A percentile compares a stretch with the other conserved stretches of the same genome.
These are phyloP conservation scores for Xylaria telfairii DNA, from an alignment of 495 filamentous ascomycete species.

Conservation along the genomic window DNA sequence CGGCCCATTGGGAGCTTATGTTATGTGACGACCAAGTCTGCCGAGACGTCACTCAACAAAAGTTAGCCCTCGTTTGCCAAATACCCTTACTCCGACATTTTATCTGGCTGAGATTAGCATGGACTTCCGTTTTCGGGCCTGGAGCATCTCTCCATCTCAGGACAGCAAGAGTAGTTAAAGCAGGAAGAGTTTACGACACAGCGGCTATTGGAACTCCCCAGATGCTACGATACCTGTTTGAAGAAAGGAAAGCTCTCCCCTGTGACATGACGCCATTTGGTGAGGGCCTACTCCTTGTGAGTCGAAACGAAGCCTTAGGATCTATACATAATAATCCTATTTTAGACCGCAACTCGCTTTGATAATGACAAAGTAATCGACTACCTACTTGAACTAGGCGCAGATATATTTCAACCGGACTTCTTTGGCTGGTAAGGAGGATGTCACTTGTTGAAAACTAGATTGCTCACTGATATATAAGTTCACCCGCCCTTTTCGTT, in stretches of 20 bases:
- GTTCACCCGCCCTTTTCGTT: background rate
- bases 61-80: background rate
- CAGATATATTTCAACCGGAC: background rate
- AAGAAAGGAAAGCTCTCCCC: background rate
- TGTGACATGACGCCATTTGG: background rate
- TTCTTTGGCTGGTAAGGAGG: background rate
- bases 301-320: background rate
- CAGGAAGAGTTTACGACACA: too few species aligned
- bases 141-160: conserved; percentile 1
- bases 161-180: background rate
- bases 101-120: background rate
- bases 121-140: background rate
- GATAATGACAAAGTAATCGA: background rate
- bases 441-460: background rate
- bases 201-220: background rate
- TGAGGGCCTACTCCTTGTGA: background rate
- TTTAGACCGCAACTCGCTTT: background rate
- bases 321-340: background rate
- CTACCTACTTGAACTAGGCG: conserved; percentile 1
- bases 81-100: background rate
- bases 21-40: background rate
- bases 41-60: background rate
- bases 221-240: background rate
- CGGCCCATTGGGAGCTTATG: background rate
- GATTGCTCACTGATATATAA: background rate